A percentile compares a stretch with the other conserved stretches of the same genome.
These are phyloP conservation scores for Candida dubliniensis DNA, from an alignment of 1,139 yeast species.

Conservation along the genomic window DNA sequence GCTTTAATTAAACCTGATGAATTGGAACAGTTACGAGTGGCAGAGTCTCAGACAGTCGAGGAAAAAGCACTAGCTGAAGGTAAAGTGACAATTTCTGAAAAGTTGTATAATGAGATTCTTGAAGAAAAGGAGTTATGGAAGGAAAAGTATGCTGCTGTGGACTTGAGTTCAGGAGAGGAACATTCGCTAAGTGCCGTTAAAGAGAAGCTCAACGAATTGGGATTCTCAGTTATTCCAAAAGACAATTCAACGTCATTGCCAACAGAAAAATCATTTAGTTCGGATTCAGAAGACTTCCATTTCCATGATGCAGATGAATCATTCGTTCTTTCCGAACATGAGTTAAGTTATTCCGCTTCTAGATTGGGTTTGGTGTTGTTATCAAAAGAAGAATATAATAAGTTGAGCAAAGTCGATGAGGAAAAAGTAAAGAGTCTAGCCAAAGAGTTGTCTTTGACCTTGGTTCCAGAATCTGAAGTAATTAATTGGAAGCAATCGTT, in stretches of 20 bases:
- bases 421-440: slow-evolving; percentile 20
- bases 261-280: slow-evolving; percentile 6
- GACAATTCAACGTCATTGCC: slow-evolving; percentile 17
- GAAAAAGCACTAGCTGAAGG: slow-evolving; percentile 28
- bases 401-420: slow-evolving; percentile 17
- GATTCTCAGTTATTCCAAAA: slow-evolving; percentile 21
- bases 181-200: slow-evolving; percentile 2
- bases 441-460: slow-evolving; percentile 14
- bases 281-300: slow-evolving; percentile 5
- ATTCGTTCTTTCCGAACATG: slow-evolving; percentile 38
- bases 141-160: slow-evolving; percentile 6
- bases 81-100: slow-evolving; percentile 23
- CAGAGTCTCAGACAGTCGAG: slow-evolving; percentile 16
- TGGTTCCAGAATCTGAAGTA: slow-evolving; percentile 28
- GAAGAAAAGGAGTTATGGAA: slow-evolving; percentile 10
- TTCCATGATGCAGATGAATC: slow-evolving; percentile 36
- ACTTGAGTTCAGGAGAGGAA: slow-evolving; percentile 5
- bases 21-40: slow-evolving; percentile 12
- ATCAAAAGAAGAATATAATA: slow-evolving; percentile 21
- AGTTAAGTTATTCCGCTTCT: slow-evolving; percentile 36
- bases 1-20: slow-evolving; percentile 12
- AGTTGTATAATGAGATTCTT: slow-evolving; percentile 19
- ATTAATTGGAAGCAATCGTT: slow-evolving; percentile 31
- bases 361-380: slow-evolving; percentile 43
- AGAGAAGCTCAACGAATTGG: slow-evolving; percentile 15